Percentiles rank a stretch among this genome's conserved stretches.
These are phyloP conservation scores for Trametopsis cervina DNA, from an alignment of 768 basidiomycete species.

Conservation along the genomic window DNA sequence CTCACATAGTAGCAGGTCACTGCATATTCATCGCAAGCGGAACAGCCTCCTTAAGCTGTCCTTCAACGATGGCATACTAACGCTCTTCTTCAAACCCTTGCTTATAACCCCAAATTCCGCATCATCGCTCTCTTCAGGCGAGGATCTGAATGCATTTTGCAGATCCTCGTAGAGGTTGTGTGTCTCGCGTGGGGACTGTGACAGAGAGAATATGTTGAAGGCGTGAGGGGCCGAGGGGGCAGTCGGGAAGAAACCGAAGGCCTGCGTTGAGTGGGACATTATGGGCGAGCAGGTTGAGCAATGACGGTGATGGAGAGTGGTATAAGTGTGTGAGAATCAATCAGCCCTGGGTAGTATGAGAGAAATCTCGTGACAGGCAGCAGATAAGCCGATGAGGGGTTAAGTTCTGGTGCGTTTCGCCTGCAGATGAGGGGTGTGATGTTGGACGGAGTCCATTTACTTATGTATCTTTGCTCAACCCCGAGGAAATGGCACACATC, in stretches of 20 bases:
- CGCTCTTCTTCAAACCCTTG: constrained; percentile 8
- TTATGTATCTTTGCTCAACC: too few relatives aligned
- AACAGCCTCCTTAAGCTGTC: constrained; percentile 13
- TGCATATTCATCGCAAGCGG: constrained; percentile 6
- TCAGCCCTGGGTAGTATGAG: too few relatives aligned
- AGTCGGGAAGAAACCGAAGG: constrained; percentile 13
- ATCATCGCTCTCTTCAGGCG: neutral
- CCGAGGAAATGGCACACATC: too few relatives aligned
- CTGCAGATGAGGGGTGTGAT: too few relatives aligned
- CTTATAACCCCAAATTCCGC: neutral
- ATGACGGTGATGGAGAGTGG: neutral
- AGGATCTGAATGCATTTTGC: constrained; percentile 1
- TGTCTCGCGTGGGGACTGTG: constrained; percentile 19
- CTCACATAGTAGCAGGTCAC: neutral
- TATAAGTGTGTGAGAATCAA: too few relatives aligned
- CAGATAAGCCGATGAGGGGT: too few relatives aligned
- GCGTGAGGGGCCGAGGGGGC: constrained; percentile 12
- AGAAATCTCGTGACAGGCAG: too few relatives aligned
- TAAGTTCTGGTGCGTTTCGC: too few relatives aligned
- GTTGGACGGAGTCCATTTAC: too few relatives aligned
- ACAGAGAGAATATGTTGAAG: constrained; percentile 15
- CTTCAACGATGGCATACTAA: constrained; percentile 14
- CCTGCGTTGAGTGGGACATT: constrained; percentile 1
- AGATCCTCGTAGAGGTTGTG: constrained; percentile 17
- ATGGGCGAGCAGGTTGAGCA: neutral